Base-by-base conservation (phyloP, 805 yeast species). In the Candida awuae region DNA sequence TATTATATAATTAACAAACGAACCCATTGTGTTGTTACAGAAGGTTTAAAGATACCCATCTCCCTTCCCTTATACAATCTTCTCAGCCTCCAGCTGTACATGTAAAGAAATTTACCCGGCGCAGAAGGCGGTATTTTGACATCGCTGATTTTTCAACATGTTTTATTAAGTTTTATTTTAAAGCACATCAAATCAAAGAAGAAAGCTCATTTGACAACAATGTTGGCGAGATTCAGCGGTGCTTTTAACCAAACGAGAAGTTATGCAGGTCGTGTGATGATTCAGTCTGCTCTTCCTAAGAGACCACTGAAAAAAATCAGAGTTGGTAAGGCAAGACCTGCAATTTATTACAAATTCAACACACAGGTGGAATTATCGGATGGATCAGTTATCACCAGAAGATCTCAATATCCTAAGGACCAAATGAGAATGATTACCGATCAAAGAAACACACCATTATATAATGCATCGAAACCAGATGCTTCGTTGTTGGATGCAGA, bases 281-380 rank as follows among this genome's bases (percentile, higher is more conserved):
- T 54, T 20, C 49, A 46, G 15, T 44, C 53, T 3, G 56, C 61
- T 9, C 50, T 62, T 15, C 62, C 67, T 22, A 39, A 41, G 41
- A 73, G 90, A 63, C 86, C 85, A 37, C 58, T 73, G 61, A 79
- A 75, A 57, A 80, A 76, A 58, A 81, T 84, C 51, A 61, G 66
- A 44, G 62, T 80, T 40, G 97, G 97, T 40, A 83, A 83, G 58
- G 87, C 95, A 14, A 76, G 97, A 62, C 97, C 97, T 2, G 87
- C 96, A 25, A 82, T 92, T 29, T 88, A 85, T 62, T 75, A 90
- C 64, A 85, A 85, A 59, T 92, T 92, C 58, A 87, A 90, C 47
- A 82, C 88, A 23, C 62, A 71, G 27, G 88, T 92, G n/a, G 95
- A 90, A 62, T 70, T 88, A 42, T 81, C 94, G 48, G 98, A 92